Conservation (phyloP, 805 yeast species). For the Lachancea waltii region DNA sequence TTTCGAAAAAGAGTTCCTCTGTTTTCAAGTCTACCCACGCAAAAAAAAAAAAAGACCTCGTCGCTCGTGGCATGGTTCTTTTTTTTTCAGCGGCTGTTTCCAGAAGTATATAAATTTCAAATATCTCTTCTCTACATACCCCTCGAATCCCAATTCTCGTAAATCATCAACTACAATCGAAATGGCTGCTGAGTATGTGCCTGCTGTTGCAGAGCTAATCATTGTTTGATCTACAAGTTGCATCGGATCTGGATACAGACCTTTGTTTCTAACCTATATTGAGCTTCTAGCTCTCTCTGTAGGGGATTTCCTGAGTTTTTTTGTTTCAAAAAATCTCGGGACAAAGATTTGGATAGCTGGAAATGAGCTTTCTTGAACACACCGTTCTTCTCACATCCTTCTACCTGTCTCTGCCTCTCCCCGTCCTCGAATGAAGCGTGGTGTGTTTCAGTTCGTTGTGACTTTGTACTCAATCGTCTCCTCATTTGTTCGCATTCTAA, state of each 20-base stretch:
- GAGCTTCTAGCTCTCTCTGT: no score
- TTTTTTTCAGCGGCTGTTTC: background rate
- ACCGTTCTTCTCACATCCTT: slow-evolving; percentile 13
- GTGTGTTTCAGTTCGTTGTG: slow-evolving; percentile 36
- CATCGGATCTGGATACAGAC: slow-evolving; percentile 14
- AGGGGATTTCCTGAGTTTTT: slow-evolving; percentile 31
- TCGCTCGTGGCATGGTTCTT: background rate
- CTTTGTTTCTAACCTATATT: no score
- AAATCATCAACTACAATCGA: slow-evolving; percentile 9
- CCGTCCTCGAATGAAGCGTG: slow-evolving; percentile 36
- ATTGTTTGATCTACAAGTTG: slow-evolving; percentile 17
- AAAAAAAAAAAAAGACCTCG: no score
- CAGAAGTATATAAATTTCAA: background rate
- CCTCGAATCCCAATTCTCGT: background rate
- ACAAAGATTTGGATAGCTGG: slow-evolving; percentile 22
- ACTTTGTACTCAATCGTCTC: slow-evolving; percentile 21
- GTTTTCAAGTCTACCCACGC: background rate
- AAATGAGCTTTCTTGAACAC: slow-evolving; percentile 5
- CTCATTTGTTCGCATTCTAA: background rate
- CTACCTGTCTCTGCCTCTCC: slow-evolving; percentile 33
- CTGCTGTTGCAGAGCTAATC: background rate
- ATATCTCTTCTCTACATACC: background rate
- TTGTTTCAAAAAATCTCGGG: slow-evolving; percentile 10
- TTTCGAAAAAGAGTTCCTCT: background rate
- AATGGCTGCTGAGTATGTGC: slow-evolving; percentile 37